A percentile compares a stretch with the other conserved stretches of the same genome.
phyloP scores from a whole-genome alignment of 345 rosid genomes.

The Aquilaria sinensis region DNA sequence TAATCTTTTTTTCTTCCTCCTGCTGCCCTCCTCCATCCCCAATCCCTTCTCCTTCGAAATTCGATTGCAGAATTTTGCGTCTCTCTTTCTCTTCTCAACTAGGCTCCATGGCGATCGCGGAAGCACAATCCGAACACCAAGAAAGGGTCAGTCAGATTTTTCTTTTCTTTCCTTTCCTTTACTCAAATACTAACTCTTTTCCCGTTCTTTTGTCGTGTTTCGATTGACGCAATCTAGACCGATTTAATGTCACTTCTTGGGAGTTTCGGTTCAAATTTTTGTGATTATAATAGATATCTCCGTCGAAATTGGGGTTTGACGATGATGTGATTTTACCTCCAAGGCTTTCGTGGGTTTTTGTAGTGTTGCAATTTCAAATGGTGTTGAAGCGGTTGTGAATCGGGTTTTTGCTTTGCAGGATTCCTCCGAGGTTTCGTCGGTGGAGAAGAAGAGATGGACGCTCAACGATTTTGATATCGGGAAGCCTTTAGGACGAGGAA shows the following conservation, averaged over 20 bases:
- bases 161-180: constrained; percentile 8
- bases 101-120: constrained; percentile 59
- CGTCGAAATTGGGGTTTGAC: constrained; percentile 3
- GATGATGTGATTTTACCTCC: not conserved
- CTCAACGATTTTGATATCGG: constrained; percentile 84
- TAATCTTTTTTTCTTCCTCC: not conserved
- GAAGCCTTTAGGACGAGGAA: constrained; percentile 94
- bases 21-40: constrained; percentile 12
- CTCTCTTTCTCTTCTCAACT: constrained; percentile 3
- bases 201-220: not conserved
- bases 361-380: not conserved
- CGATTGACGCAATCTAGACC: too few species aligned
- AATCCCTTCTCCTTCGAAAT: constrained; percentile 6
- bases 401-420: constrained; percentile 27
- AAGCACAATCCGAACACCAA: constrained; percentile 43
- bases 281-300: constrained; percentile 2
- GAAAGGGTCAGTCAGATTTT: constrained; percentile 40
- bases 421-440: constrained; percentile 45
- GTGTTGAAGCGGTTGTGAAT: not conserved
- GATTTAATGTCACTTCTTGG: not conserved
- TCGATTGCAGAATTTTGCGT: not conserved
- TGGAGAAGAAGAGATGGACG: constrained; percentile 71
- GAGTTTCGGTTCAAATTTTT: not conserved
- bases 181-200: not conserved
- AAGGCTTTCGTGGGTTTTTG: constrained; percentile 8